Base-by-base conservation (phyloP, 495 filamentous ascomycete species). In the Massariosphaeria phaeospora region DNA sequence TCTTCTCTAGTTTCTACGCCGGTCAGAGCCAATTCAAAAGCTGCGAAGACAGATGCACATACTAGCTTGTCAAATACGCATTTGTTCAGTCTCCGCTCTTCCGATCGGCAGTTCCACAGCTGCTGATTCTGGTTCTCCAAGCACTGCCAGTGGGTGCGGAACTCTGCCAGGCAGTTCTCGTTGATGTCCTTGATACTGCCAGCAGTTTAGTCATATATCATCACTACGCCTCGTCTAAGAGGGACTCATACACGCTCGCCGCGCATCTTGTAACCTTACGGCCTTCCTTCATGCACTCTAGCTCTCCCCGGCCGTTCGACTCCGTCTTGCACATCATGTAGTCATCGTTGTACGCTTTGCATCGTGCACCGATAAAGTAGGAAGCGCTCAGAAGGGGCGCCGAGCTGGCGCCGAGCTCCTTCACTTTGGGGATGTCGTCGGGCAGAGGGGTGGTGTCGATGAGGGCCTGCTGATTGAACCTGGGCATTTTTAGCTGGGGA, bases 321-420 rank as follows among this genome's bases (percentile, higher is more conserved):
- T 95, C 88, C 44, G 79, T 85, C 84, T 97, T 99, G 83, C 93
- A 99, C 73, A 93, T 83, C 90, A 99, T 97, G 73, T 82, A 99
- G 73, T 99, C 93, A 75, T 99, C 93, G 73, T 96, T 98, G 76
- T 89, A 99, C 41, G 86, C 76, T 66, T 80, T 84, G 82, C 93
- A 99, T 63, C 91, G 83, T 55, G 89, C 90, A 41, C 93, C 93
- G 69, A 99, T 99, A 68, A 96, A 97, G 79, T 84, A 99, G n/a
- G 89, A 81, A 15, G 93, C 94, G 57, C 86, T 91, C 29, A 90
- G 73, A 21, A 99, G 77, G 33, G 93, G 94, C 15, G 91, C 94
- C 36, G 90, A 96, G 55, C 83, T 93, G 42, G 88, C 79, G 47
- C 93, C 93, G 62, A 97, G 79, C 70, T 99, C 93, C 58, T 86